A percentile compares a stretch with the other conserved stretches of the same genome.
phyloP scores from a whole-genome alignment of 768 basidiomycete genomes.

The Lactarius evosmus region DNA sequence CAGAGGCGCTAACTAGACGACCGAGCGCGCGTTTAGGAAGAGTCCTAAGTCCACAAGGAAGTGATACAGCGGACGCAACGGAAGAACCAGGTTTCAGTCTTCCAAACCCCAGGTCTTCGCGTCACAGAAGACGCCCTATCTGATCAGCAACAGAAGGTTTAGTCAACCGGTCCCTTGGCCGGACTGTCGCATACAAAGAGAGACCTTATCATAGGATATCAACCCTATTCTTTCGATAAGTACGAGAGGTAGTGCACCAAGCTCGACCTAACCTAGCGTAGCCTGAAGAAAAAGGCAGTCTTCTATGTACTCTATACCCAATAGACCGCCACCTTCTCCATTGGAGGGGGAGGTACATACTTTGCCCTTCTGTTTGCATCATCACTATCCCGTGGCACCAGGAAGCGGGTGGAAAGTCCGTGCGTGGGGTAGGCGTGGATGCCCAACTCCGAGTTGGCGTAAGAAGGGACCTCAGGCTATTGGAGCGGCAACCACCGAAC shows the following conservation, averaged over 20 bases:
- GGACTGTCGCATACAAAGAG: background rate
- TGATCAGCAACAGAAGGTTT: constrained; percentile 24
- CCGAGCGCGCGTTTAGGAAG: constrained; percentile 3
- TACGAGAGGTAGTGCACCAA: background rate
- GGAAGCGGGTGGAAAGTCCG: background rate
- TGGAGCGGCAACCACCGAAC: constrained; percentile 13
- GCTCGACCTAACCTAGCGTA: background rate
- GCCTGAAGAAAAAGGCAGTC: background rate
- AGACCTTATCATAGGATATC: background rate
- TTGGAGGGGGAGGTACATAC: background rate
- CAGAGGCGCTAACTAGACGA: constrained; percentile 2
- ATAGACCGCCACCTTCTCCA: background rate
- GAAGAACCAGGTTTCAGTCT: constrained; percentile 16
- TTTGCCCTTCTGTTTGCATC: background rate
- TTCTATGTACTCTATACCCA: background rate
- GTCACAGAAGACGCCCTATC: constrained; percentile 15
- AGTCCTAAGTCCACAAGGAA: constrained; percentile 6
- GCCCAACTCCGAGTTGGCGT: background rate
- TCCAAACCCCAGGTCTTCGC: constrained; percentile 10
- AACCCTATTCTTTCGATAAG: background rate
- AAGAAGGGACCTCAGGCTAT: no score
- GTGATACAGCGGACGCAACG: constrained; percentile 15
- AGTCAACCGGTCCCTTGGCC: constrained; percentile 20
- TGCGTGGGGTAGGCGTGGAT: background rate
- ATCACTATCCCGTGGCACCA: background rate